Percentiles rank a stretch among this genome's conserved stretches.
These are phyloP conservation scores for Fusarium sp. DNA, from an alignment of 2,329 filamentous ascomycete species.

Conservation along the genomic window DNA sequence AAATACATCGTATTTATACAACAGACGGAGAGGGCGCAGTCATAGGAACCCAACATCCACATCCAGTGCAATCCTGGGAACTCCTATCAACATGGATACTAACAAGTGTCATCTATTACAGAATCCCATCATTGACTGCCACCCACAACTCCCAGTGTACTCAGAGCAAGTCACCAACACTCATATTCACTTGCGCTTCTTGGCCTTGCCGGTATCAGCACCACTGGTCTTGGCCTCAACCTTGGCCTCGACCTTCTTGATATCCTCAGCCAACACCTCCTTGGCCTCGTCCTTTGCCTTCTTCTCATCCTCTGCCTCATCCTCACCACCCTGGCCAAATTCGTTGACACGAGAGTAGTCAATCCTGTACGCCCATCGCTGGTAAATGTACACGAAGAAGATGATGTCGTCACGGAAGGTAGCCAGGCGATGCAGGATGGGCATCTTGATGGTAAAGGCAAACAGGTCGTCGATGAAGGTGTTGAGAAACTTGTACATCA, in stretches of 20 bases:
- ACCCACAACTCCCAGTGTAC: background rate
- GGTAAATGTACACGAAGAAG: constrained; percentile 98
- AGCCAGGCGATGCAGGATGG: constrained; percentile 88
- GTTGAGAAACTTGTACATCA: constrained; percentile 99
- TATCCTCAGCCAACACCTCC: constrained; percentile 53
- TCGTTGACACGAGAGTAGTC: constrained; percentile 96
- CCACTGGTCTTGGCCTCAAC: constrained; percentile 62
- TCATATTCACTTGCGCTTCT: constrained; percentile 54
- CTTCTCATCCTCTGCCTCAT: constrained; percentile 82
- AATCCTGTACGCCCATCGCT: constrained; percentile 90
- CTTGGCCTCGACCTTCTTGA: constrained; percentile 56
- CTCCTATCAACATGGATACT: background rate
- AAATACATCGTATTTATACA: background rate
- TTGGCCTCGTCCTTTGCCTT: constrained; percentile 55
- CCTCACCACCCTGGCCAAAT: constrained; percentile 98
- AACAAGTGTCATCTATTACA: background rate
- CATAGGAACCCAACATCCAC: background rate
- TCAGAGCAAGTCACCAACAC: background rate
- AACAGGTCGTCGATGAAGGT: constrained; percentile 99
- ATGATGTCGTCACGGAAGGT: constrained; percentile 96
- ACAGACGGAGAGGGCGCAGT: background rate
- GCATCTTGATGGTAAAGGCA: constrained; percentile 99
- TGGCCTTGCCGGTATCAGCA: constrained; percentile 59
- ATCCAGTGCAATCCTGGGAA: background rate
- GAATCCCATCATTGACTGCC: background rate